A percentile compares a stretch with the other conserved stretches of the same genome.
These are phyloP conservation scores for Cercospora zeina DNA, from an alignment of 2,329 filamentous ascomycete species.

Conservation along the genomic window DNA sequence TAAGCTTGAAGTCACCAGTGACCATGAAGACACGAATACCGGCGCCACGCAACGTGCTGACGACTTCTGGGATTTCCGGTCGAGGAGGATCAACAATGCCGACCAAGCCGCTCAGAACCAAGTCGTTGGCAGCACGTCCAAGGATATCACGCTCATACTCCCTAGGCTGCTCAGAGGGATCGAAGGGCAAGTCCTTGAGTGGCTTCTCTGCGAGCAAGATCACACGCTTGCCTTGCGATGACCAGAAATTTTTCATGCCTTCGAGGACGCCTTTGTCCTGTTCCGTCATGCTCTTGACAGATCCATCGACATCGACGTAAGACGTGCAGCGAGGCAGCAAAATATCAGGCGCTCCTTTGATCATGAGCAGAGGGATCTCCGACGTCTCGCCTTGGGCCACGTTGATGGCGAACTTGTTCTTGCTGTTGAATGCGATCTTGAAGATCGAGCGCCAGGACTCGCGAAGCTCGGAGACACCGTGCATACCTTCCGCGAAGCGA, in stretches of 20 bases:
- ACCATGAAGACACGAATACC: constrained; percentile 80
- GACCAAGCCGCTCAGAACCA: constrained; percentile 59
- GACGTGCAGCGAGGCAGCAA: constrained; percentile 64
- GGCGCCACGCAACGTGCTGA: constrained; percentile 65
- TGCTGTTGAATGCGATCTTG: constrained; percentile 72
- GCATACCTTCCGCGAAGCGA: constrained; percentile 67
- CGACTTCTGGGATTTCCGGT: constrained; percentile 60
- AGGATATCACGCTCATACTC: constrained; percentile 59
- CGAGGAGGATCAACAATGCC: constrained; percentile 62
- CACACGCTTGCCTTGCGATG: constrained; percentile 67
- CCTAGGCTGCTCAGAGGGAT: constrained; percentile 53
- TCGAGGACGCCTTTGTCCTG: constrained; percentile 58
- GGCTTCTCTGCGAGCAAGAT: constrained; percentile 61
- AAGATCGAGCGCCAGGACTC: constrained; percentile 65
- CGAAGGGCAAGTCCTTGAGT: constrained; percentile 60
- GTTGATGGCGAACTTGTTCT: constrained; percentile 79
- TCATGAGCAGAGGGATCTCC: constrained; percentile 58
- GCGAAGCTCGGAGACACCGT: constrained; percentile 60
- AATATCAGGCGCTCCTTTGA: constrained; percentile 77
- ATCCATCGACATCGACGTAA: constrained; percentile 59
- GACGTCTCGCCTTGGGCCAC: constrained; percentile 52
- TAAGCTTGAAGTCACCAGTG: constrained; percentile 75
- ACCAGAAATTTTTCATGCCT: constrained; percentile 66
- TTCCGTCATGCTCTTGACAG: constrained; percentile 54
- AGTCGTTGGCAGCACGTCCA: constrained; percentile 49